Base-by-base conservation (phyloP, 441 rosid species). In the Pelargonium myrrhifolium region DNA sequence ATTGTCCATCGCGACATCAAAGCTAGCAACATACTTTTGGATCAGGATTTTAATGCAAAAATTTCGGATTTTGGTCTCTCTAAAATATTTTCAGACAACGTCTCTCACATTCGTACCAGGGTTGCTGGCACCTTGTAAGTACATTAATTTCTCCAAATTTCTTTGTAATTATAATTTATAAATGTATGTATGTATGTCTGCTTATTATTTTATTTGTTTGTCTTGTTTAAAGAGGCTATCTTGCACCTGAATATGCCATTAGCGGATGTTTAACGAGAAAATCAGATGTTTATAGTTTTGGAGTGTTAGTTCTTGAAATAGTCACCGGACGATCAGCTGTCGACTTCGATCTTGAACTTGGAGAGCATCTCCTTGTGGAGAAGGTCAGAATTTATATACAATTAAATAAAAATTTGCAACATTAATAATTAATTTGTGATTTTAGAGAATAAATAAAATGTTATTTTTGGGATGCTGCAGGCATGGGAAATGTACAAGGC, bases 101-200 rank as follows among this genome's bases (percentile, higher is more conserved):
- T 59, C 18, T 74, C 84, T 42, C 84, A 76, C 14, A 59, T 81
- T 6, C 82, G 73, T 58, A 85, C 85, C 0, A 66, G 82, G 3
- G 86, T 82, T 0, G 89, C 88, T 0, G 86, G 86, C 14, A 82
- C 84, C 12, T 56, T 80, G 88, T 84, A 78, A 75, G 86, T 68
- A 40, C 15, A 9, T 26, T 20, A 24, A 2, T 10, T 4, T 17
- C 20, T 9, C 43, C 55, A 6, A 6, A 14, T 56, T 59, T 39
- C 12, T 67, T 9, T n/a, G 10, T 12, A 3, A 3, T 45, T 11
- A 45, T 11, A 45, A 9, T n/a, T n/a, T n/a, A n/a, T n/a, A n/a
- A n/a, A n/a, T n/a, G n/a, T n/a, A n/a, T n/a, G n/a, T n/a, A 45
- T 45, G 4, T 47, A 0, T 1, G 15, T 17, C 7, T 14, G 0